A percentile compares a stretch with the other conserved stretches of the same genome.
These are phyloP conservation scores for Yamadazyma triangularis DNA, from an alignment of 1,139 yeast genomes.

Conservation along the genomic window DNA sequence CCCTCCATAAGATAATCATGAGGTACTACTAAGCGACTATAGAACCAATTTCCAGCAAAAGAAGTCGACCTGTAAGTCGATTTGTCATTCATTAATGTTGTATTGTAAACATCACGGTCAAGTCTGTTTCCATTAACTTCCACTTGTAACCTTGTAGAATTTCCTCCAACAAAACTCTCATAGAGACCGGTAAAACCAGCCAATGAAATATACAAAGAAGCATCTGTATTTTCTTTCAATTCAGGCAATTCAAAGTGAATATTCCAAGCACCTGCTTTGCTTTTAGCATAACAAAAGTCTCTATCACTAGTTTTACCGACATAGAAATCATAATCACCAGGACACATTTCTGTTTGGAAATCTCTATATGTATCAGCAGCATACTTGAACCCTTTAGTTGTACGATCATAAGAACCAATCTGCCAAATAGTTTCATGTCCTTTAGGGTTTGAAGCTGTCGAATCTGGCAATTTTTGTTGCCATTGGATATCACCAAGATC, in stretches of 20 bases:
- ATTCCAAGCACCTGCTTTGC: constrained; percentile 11
- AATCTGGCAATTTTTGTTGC: constrained; percentile 1
- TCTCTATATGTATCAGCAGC: constrained; percentile 7
- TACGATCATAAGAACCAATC: constrained; percentile 9
- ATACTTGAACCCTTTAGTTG: constrained; percentile 8
- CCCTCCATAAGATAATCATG: constrained; percentile 4
- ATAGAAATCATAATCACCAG: constrained; percentile 8
- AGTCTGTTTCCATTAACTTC: constrained; percentile 4
- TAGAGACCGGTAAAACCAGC: constrained; percentile 8
- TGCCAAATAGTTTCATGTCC: constrained; percentile 8
- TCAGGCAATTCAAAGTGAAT: constrained; percentile 7
- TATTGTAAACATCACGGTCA: constrained; percentile 5
- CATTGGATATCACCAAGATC: constrained; percentile 4
- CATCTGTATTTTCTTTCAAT: constrained; percentile 3
- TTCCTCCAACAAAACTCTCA: constrained; percentile 6
- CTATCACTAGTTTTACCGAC: constrained; percentile 6
- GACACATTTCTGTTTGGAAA: constrained; percentile 7
- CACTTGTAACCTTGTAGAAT: constrained; percentile 5
- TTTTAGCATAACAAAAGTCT: constrained; percentile 10
- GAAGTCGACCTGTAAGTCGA: constrained; percentile 11
- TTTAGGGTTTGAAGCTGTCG: neutral
- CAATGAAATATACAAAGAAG: constrained; percentile 6
- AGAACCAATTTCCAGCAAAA: constrained; percentile 11
- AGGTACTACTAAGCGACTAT: constrained; percentile 4
- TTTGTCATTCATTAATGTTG: constrained; percentile 7